phyloP scores from a whole-genome alignment of 106 monocot genomes.

The Alisma plantagoaquatica region DNA sequence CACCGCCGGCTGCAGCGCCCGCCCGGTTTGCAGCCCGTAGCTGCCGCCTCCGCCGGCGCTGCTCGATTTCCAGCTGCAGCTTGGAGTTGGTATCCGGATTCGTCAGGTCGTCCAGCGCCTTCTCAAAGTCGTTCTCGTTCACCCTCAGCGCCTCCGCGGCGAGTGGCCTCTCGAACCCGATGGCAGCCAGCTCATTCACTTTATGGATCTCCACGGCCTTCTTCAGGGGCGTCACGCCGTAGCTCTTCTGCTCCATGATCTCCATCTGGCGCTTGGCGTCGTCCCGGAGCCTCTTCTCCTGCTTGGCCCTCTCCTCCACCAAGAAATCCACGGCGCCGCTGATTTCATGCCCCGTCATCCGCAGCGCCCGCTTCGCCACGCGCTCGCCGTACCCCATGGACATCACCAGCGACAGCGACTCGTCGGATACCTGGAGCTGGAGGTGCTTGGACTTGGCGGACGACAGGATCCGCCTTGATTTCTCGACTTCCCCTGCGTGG shows the following conservation, averaged over 20 bases:
- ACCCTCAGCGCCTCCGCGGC: constrained; percentile 86
- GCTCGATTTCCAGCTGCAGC: constrained; percentile 39
- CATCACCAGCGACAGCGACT: constrained; percentile 72
- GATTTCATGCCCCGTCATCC: constrained; percentile 75
- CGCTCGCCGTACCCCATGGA: constrained; percentile 80
- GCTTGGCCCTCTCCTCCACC: constrained; percentile 64
- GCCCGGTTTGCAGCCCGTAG: constrained; percentile 14
- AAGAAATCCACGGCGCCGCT: constrained; percentile 73
- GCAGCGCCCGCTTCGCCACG: constrained; percentile 74
- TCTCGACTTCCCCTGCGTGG: constrained; percentile 53
- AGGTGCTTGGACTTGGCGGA: constrained; percentile 70
- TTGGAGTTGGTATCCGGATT: constrained; percentile 67
- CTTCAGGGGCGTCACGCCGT: constrained; percentile 68
- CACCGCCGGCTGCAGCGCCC: constrained; percentile 3
- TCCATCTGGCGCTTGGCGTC: constrained; percentile 34
- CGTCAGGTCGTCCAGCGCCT: constrained; percentile 77
- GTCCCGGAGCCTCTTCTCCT: constrained; percentile 42
- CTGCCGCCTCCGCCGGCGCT: constrained; percentile 9
- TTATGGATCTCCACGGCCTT: constrained; percentile 61
- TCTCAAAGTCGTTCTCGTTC: constrained; percentile 75
- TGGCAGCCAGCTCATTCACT: constrained; percentile 28
- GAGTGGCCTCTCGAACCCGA: constrained; percentile 63
- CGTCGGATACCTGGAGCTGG: constrained; percentile 91
- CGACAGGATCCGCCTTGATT: constrained; percentile 47
- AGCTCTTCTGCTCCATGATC: constrained; percentile 75